Conservation (phyloP, 2,329 filamentous ascomycete genomes). For the Nakataea oryzae region DNA sequence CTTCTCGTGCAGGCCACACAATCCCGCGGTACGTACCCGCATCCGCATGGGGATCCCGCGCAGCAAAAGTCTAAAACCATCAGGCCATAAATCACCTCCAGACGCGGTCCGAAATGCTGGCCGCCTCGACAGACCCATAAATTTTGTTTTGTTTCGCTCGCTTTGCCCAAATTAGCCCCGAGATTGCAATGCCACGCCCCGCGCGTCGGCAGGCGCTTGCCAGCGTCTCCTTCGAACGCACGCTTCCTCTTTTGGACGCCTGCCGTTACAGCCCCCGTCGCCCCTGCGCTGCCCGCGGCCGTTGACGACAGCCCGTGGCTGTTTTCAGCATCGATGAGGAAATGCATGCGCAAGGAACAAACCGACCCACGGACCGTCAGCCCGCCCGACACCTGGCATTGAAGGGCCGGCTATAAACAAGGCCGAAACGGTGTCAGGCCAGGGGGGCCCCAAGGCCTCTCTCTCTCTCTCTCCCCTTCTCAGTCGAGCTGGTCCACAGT, state of each 20-base stretch:
- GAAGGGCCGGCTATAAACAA: neutral
- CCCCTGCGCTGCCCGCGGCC: neutral
- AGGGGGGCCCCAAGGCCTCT: no score
- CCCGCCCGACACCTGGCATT: no score
- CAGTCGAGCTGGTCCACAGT: constrained; percentile 23
- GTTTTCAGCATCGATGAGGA: neutral
- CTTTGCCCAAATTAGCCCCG: neutral
- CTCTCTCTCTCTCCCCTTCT: constrained; percentile 16
- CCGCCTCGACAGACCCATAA: neutral
- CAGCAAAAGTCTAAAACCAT: neutral
- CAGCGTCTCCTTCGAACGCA: neutral
- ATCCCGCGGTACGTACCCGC: no score
- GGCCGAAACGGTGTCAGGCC: no score
- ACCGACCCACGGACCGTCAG: neutral
- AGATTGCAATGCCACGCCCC: neutral
- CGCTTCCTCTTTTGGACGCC: neutral
- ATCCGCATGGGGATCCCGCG: no score
- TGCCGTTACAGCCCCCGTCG: neutral
- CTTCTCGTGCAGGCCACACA: no score
- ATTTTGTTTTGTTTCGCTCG: neutral
- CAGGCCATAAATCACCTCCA: neutral
- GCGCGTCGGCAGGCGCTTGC: no score
- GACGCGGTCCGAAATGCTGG: neutral
- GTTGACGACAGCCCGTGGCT: neutral
- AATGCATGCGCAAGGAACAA: neutral